Evolutionary conservation across 129 eudicot genomes (phyloP).

Genomic region (Helichrysum umbraculigerum): DNA sequence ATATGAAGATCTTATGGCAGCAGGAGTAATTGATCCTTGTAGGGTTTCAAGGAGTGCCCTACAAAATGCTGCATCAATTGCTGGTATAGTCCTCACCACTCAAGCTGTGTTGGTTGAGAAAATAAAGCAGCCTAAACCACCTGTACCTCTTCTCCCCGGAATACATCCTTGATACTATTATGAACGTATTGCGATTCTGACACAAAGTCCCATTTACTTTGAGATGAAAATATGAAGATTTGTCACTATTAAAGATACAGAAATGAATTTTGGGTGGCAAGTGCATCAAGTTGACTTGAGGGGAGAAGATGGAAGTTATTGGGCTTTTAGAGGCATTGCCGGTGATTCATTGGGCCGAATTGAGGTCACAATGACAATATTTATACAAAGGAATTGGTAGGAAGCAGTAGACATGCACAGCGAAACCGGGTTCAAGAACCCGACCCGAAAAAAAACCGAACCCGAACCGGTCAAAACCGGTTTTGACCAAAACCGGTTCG

Average conservation of each 20-base stretch:
- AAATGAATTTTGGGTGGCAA: not conserved
- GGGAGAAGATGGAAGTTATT: not conserved
- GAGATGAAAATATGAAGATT: not conserved
- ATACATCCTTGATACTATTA: conserved; percentile 44
- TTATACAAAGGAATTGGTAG: not conserved
- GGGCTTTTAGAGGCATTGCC: not conserved
- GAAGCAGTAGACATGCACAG: no score
- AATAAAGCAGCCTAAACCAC: conserved; percentile 57
- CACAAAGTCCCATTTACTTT: not conserved
- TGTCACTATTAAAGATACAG: not conserved
- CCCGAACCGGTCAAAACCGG: no score
- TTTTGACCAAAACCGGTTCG: no score
- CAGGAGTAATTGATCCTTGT: conserved; percentile 85
- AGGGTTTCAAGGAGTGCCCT: conserved; percentile 78
- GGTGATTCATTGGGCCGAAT: not conserved
- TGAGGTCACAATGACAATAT: not conserved
- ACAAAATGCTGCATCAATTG: conserved; percentile 82
- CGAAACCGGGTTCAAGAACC: no score
- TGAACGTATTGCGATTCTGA: not conserved
- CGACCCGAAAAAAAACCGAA: no score
- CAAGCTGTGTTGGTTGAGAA: conserved; percentile 81
- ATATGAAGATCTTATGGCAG: conserved; percentile 71
- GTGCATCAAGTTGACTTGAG: not conserved
- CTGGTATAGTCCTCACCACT: conserved; percentile 75
- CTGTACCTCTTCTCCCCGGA: conserved; percentile 70